Base-by-base conservation (phyloP, 345 rosid species). In the Eucalyptus sp. region DNA sequence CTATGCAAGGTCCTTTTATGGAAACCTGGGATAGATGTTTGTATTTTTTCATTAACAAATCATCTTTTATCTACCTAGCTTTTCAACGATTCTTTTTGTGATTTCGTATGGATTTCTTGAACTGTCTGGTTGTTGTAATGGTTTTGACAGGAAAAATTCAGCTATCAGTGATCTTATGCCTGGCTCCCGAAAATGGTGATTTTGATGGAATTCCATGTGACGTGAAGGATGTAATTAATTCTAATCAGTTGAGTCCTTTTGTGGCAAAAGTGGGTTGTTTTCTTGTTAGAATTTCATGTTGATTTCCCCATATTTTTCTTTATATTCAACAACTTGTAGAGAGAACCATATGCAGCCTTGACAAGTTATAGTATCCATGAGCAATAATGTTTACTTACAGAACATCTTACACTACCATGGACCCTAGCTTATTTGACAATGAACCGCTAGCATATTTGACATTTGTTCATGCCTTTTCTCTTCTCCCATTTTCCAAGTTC, bases 181-280 rank as follows among this genome's bases (percentile, higher is more conserved):
- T 94, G 50, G 95, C 94, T 76, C 90, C 92, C 88, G 93, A 94
- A 54, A 62, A 90, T 83, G 92, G 92, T 31, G 52, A 88, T 86
- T 87, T 88, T 31, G 89, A 88, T 51, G 89, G 48, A 92, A 86
- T 95, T 76, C 94, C 96, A 22, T 87, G 62, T n/a, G 93, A 92
- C 88, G 89, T 96, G 81, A 92, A 89, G 86, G 95, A 95, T 88
- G 93, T 97, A 56, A 89, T 94, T 25, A 88, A 91, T 89, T 93
- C 96, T 87, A 92, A 95, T 92, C 94, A 95, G 92, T 94, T 97
- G 96, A 92, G 95, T 95, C 94, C 96, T 92, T 96, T 96, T 92
- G 89, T 93, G 86, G 91, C 96, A 88, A 89, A 97, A 94, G 97
- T 96, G 92, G 91, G 98, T 94, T 89, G 46, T 89, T 87, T 88